Evolutionary conservation across 1,139 yeast species (phyloP).

Genomic region (Candida albicans): DNA sequence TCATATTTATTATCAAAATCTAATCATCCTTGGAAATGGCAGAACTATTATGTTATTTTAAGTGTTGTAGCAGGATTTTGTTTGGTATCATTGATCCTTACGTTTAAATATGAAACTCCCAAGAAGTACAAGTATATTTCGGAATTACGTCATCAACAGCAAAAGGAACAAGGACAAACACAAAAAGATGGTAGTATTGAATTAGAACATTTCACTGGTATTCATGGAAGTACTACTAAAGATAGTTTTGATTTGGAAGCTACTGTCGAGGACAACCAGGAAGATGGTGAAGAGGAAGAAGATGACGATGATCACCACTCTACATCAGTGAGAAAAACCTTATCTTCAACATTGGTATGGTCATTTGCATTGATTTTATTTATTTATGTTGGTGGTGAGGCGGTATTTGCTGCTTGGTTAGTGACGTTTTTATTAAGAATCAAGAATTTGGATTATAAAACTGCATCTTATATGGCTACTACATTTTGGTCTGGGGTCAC

Average conservation of each 20-base stretch:
- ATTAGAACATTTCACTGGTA: neutral
- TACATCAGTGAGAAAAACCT: slow-evolving; percentile 30
- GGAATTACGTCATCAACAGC: slow-evolving; percentile 10
- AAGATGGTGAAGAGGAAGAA: slow-evolving; percentile 19
- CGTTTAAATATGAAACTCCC: slow-evolving; percentile 56
- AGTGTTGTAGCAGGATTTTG: slow-evolving; percentile 25
- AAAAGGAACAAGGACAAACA: slow-evolving; percentile 10
- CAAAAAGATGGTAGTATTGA: slow-evolving; percentile 4
- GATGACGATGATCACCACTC: slow-evolving; percentile 16
- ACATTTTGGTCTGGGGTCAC: slow-evolving; percentile 68
- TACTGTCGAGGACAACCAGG: slow-evolving; percentile 4
- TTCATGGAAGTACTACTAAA: slow-evolving; percentile 10
- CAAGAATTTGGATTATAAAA: slow-evolving; percentile 42
- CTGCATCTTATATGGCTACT: slow-evolving; percentile 61
- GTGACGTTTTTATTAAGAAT: slow-evolving; percentile 57
- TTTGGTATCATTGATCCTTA: slow-evolving; percentile 19
- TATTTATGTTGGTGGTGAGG: slow-evolving; percentile 66
- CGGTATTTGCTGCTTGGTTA: slow-evolving; percentile 70
- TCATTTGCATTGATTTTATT: slow-evolving; percentile 53
- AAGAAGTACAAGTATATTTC: slow-evolving; percentile 48
- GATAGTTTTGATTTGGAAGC: slow-evolving; percentile 12
- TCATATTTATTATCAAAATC: slow-evolving; percentile 39
- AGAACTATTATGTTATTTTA: slow-evolving; percentile 44
- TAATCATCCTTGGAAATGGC: slow-evolving; percentile 47
- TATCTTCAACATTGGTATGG: slow-evolving; percentile 47